Base-by-base conservation (phyloP, 2,329 filamentous ascomycete species). In the Nemania diffusa region DNA sequence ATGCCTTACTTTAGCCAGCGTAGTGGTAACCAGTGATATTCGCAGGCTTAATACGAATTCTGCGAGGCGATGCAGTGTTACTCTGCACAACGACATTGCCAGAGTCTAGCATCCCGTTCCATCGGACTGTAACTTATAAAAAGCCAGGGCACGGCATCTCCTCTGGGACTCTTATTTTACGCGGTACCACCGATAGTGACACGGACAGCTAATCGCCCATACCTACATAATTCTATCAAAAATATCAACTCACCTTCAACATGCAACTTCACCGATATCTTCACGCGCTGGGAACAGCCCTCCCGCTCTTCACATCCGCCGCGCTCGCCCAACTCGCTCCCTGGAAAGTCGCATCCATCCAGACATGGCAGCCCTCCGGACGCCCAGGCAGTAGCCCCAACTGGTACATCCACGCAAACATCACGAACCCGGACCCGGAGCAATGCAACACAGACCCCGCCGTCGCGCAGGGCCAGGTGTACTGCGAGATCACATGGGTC, bases 351-450 rank as follows among this genome's bases (percentile, higher is more conserved):
- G 71, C 72, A 1, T 17, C n/a, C 7, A 37, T 78, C 1, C 32
- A 48, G 1, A 74, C 75, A 0, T 71, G 61, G 58, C 71, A 71
- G 5, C 76, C 76, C 7, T 75, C 75, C 1, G 73, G 73, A 7
- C 68, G 72, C 22, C 74, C 75, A 1, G 73, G 68, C 1, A 71
- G 24, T n/a, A 71, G 56, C 34, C 64, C 69, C 13, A 53, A 71
- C 58, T 74, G 68, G 11, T 53, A 61, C 32, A 53, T 77, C 24
- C 58, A 51, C 55, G 71, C 71, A 17, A 71, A 69, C 44, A 76
- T 78, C 69, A 59, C 65, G 13, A 75, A 76, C 53, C 73, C 75
- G n/a, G 71, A 72, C 66, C 66, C 71, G 50, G 72, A 73, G 32
- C 53, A 67, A 50, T 66, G 17, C 13, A 26, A 3, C 5, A 29